Percentiles rank a stretch among this genome's conserved stretches.
phyloP scores from a whole-genome alignment of 2,329 filamentous ascomycete genomes.

The Clathrospora elynae region DNA sequence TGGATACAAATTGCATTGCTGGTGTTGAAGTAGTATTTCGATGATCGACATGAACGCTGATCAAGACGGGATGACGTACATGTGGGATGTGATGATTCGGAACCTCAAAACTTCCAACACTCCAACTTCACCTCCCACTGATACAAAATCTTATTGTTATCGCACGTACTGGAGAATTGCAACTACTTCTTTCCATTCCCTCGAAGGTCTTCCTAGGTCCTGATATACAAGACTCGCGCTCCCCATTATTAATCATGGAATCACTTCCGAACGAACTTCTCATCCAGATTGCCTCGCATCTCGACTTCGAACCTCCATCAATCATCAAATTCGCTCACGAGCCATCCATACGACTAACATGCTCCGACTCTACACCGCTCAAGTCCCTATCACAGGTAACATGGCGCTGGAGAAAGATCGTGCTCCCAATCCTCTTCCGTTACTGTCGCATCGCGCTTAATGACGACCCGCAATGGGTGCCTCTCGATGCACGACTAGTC shows the following conservation, averaged over 20 bases:
- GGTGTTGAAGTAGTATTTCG: background rate
- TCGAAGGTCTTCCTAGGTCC: too few species aligned
- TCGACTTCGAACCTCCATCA: slow-evolving; percentile 42
- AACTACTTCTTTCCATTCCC: too few species aligned
- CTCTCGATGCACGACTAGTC: slow-evolving; percentile 40
- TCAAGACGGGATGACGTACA: slow-evolving; percentile 10
- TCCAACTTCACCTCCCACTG: too few species aligned
- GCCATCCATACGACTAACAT: slow-evolving; percentile 35
- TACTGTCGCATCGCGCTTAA: slow-evolving; percentile 37
- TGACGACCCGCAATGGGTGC: slow-evolving; percentile 40
- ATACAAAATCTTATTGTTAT: too few species aligned
- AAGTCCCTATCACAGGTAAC: slow-evolving; percentile 43
- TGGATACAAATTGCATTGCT: background rate
- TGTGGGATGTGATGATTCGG: too few species aligned
- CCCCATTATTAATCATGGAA: slow-evolving; percentile 21
- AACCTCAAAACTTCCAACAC: too few species aligned
- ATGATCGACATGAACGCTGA: background rate
- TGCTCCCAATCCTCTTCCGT: slow-evolving; percentile 41
- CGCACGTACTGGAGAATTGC: too few species aligned
- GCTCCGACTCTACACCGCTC: slow-evolving; percentile 27
- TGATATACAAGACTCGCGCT: background rate
- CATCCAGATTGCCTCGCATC: slow-evolving; percentile 41
- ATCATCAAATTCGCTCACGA: slow-evolving; percentile 41
- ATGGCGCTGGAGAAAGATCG: slow-evolving; percentile 40
- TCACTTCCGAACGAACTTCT: slow-evolving; percentile 45